Evolutionary conservation across 805 yeast species (phyloP), one percentile per base, ranked within the genome.

Genomic region (Cyberlindnera bimundalis): DNA sequence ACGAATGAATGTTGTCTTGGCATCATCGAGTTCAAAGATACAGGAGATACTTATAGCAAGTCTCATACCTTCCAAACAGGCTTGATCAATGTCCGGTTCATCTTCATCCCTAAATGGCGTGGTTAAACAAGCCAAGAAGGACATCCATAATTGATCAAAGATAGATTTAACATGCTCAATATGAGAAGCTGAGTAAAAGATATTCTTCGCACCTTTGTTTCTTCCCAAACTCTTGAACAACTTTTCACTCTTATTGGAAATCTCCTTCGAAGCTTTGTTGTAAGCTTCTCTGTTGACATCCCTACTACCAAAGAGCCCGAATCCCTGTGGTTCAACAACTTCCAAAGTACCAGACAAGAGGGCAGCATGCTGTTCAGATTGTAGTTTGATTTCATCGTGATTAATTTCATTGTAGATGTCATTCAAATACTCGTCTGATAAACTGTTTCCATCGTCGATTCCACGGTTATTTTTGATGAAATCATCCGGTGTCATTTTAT

Each of bases 141-240:
- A 88, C 96, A 95, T 90, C 99, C 99, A 93, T 32, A 85, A 67
- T 14, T 87, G 87, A 54, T 91, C 96, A 65, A 93, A 91, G 58
- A 95, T 86, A 1, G 97, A 90, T 58, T 77, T 83, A 13, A 91
- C 96, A 59, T 91, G 96, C 52, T 88, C 95, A 13, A 85, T 77
- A 55, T 85, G 91, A 2, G 89, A 77, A 0, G 97, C 97, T 15
- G 81, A 78, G 61, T 87, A 86, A 58, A 81, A 90, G 1, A 77
- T 71, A 23, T 69, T 64, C 69, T 73, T 37, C 63, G 67, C 51
- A 13, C 43, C 29, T 42, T 70, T 73, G 30, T 68, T 54, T 48
- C 68, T 74, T 33, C 84, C 81, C 47, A 87, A 63, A 35, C 73
- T 74, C 47, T 81, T 79, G 53, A 91, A 87, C 28, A 85, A 74